A percentile compares a stretch with the other conserved stretches of the same genome.
Conservation (phyloP, 2,329 filamentous ascomycete genomes). For the Plenodomus biglobosus region DNA sequence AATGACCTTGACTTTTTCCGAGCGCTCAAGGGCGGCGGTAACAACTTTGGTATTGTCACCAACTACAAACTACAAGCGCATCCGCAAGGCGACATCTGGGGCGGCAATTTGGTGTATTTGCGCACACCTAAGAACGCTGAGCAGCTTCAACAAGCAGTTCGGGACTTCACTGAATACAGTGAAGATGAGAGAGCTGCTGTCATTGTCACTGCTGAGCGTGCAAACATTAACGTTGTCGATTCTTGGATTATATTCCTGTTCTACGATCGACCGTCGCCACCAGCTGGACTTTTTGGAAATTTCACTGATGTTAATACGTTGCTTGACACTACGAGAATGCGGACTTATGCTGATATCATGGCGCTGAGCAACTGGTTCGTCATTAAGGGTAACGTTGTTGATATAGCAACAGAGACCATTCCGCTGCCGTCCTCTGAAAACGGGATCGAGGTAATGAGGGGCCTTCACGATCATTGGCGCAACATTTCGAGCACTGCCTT, state of each 20-base stretch:
- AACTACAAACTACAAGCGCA: constrained; percentile 30
- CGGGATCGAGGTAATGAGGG: constrained; percentile 29
- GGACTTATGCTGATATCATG: constrained; percentile 53
- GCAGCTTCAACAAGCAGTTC: constrained; percentile 51
- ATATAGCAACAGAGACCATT: constrained; percentile 40
- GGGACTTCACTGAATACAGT: constrained; percentile 59
- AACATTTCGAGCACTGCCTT: constrained; percentile 26
- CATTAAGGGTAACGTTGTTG: constrained; percentile 36
- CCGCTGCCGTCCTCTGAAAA: constrained; percentile 30
- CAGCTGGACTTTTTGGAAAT: constrained; percentile 57
- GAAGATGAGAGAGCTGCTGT: constrained; percentile 46
- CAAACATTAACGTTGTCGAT: constrained; percentile 32
- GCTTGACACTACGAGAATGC: constrained; percentile 52
- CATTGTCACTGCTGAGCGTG: constrained; percentile 34
- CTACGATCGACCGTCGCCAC: constrained; percentile 45
- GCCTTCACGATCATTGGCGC: constrained; percentile 35
- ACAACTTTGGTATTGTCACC: constrained; percentile 47
- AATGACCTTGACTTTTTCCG: constrained; percentile 41
- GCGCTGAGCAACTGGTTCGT: constrained; percentile 49
- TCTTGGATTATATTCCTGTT: constrained; percentile 39
- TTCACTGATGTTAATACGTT: constrained; percentile 54
- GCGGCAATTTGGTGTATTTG: constrained; percentile 51
- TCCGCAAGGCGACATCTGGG: constrained; percentile 46
- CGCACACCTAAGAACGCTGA: constrained; percentile 40
- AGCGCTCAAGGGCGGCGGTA: constrained; percentile 43